Evolutionary conservation across 768 basidiomycete genomes (phyloP), one percentile per base, ranked within the genome.

Genomic region (Amanita pallidorosea): DNA sequence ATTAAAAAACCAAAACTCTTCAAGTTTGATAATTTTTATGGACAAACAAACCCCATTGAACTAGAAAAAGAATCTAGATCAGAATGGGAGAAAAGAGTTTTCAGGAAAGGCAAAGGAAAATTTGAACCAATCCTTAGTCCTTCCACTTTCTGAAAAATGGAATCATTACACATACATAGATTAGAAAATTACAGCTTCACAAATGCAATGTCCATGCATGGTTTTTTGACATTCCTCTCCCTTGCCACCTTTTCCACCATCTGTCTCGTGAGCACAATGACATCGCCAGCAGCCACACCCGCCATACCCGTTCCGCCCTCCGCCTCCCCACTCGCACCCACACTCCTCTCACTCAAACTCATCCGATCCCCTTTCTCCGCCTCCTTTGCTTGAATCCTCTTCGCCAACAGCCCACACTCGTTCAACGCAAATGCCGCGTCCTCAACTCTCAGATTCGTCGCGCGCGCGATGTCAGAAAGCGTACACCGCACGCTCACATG

Each of bases 351-450:
- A 13, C 33, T 31, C 31, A 31, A 31, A 31, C 45, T 35, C 45
- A 33, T 34, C 20, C 57, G 61, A 3, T 61, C 57, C 8, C 61
- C 61, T 15, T 58, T 65, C 49, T 38, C 58, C 50, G 60, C 61
- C 38, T 58, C 59, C 35, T 51, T 47, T 35, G 22, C 58, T 43
- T 53, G 53, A 45, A 70, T 66, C 47, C 76, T 62, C 36, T 73
- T 68, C 49, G 65, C 68, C 15, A 96, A 71, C 49, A 97, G 65
- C 25, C 92, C 91, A 53, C 87, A 84, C 61, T 94, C 91, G 51
- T 87, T 84, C 57, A 98, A 65, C 2, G 93, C 90, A 65, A 90
- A 93, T 0, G 90, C 85, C 0, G 83, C 80, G 62, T 98, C 95
- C 50, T 96, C 90, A 0, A 82, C 64, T 1, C 88, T 77, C 48